Evolutionary conservation across 371 early-diverging fungal genomes (phyloP).

Genomic region (Mortierella sp.): DNA sequence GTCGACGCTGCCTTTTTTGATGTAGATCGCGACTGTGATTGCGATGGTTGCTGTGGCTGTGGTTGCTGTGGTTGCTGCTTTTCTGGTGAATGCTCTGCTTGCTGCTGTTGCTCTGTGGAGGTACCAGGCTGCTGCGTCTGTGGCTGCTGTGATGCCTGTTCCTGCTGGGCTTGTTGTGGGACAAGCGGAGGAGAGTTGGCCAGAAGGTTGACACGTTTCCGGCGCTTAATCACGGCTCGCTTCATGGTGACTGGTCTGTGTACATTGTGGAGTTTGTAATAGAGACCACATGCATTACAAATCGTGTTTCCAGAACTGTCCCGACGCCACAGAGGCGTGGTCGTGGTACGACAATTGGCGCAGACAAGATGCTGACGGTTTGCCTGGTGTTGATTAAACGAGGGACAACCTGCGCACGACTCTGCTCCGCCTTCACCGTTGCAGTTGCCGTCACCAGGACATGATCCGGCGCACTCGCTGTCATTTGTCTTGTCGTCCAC

Average conservation of each 20-base stretch:
- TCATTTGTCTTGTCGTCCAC: constrained; percentile 18
- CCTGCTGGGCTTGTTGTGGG: neutral
- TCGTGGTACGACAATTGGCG: constrained; percentile 83
- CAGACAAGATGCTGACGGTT: constrained; percentile 71
- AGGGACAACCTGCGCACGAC: constrained; percentile 86
- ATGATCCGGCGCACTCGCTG: constrained; percentile 64
- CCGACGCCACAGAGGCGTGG: constrained; percentile 93
- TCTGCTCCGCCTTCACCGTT: constrained; percentile 83
- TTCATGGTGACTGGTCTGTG: constrained; percentile 88
- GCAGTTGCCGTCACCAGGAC: constrained; percentile 86
- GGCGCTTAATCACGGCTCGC: constrained; percentile 86
- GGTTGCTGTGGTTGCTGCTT: constrained; percentile 6
- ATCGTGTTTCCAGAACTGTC: constrained; percentile 81
- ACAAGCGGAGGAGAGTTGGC: constrained; percentile 40
- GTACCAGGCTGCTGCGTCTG: constrained; percentile 7
- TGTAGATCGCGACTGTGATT: neutral
- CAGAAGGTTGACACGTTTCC: constrained; percentile 72
- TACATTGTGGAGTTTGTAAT: constrained; percentile 83
- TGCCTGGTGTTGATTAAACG: constrained; percentile 73
- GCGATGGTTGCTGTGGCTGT: constrained; percentile 3
- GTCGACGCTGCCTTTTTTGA: neutral
- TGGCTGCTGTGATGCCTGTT: neutral
- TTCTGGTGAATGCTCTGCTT: neutral
- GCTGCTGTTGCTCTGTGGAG: constrained; percentile 7
- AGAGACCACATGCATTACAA: constrained; percentile 92